phyloP scores from a whole-genome alignment of 495 filamentous ascomycete species.

The Hypoxylon cercidicola region DNA sequence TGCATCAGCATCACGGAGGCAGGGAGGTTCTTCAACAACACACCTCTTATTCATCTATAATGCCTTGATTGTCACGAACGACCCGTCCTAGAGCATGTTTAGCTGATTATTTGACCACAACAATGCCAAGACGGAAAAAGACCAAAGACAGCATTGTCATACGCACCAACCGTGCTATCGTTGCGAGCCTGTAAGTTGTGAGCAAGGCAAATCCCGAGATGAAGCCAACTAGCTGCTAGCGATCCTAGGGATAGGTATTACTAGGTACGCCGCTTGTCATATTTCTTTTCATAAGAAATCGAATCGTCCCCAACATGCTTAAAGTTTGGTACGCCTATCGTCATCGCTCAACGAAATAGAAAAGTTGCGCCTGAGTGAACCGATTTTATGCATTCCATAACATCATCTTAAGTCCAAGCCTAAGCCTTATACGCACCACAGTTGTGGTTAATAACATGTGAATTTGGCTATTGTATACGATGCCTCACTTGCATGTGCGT shows the following conservation, averaged over 20 bases:
- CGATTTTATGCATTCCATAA: constrained; percentile 25
- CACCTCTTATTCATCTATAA: too few species aligned
- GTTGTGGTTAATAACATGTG: constrained; percentile 17
- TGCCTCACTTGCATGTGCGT: neutral
- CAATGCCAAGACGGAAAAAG: constrained; percentile 30
- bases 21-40: too few species aligned
- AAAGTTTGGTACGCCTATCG: constrained; percentile 12
- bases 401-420: constrained; percentile 16
- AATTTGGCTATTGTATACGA: neutral
- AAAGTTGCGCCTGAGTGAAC: constrained; percentile 17
- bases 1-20: constrained; percentile 2
- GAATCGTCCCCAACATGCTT: constrained; percentile 5
- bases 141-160: constrained; percentile 24
- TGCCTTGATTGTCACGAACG: neutral
- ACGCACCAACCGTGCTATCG: constrained; percentile 26
- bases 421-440: constrained; percentile 23
- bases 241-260: constrained; percentile 2
- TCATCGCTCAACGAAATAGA: constrained; percentile 21
- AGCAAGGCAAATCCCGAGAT: constrained; percentile 21
- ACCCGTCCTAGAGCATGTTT: neutral
- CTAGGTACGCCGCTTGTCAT: neutral
- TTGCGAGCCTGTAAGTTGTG: neutral
- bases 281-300: constrained; percentile 1
- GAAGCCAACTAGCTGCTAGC: constrained; percentile 1
- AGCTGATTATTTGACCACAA: neutral